phyloP scores from a whole-genome alignment of 352 stramenopile species.

The Pythium utonaiense region DNA sequence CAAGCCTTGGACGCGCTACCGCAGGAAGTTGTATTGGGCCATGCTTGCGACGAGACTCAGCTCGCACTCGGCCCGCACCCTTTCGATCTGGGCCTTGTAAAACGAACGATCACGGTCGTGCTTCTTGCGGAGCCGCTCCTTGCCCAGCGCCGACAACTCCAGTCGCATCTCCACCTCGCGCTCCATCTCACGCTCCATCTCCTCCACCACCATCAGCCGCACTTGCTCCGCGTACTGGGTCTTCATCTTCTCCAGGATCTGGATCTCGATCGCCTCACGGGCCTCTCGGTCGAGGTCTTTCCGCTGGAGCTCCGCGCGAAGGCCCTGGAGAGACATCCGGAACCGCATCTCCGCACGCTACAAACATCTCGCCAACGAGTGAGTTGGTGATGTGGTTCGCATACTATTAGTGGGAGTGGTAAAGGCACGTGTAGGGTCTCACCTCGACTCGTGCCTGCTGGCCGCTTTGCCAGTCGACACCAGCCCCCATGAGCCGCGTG shows the following conservation, averaged over 20 bases:
- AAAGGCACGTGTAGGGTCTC: too few relatives aligned
- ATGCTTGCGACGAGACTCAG: conserved; percentile 55
- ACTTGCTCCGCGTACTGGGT: conserved; percentile 49
- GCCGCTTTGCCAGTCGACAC: conserved; percentile 47
- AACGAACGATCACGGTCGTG: conserved; percentile 51
- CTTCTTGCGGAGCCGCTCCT: conserved; percentile 45
- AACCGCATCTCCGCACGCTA: conserved; percentile 53
- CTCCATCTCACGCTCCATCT: conserved; percentile 60
- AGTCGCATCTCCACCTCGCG: conserved; percentile 50
- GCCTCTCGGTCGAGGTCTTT: conserved; percentile 31
- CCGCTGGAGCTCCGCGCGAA: conserved; percentile 46
- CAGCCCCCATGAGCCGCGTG: conserved; percentile 38
- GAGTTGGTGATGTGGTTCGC: too few relatives aligned
- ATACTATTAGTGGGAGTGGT: too few relatives aligned
- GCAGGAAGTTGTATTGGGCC: conserved; percentile 69
- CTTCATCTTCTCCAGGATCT: conserved; percentile 73
- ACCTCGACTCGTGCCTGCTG: conserved; percentile 53
- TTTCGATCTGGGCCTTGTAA: conserved; percentile 57
- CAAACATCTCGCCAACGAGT: too few relatives aligned
- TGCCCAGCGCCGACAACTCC: conserved; percentile 38
- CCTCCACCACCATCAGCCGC: conserved; percentile 45
- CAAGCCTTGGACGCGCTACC: conserved; percentile 22
- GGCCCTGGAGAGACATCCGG: conserved; percentile 44
- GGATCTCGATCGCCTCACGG: conserved; percentile 36
- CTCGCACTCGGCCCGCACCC: conserved; percentile 61